Conservation (phyloP, 2,329 filamentous ascomycete genomes). For the Cercospora sesami region DNA sequence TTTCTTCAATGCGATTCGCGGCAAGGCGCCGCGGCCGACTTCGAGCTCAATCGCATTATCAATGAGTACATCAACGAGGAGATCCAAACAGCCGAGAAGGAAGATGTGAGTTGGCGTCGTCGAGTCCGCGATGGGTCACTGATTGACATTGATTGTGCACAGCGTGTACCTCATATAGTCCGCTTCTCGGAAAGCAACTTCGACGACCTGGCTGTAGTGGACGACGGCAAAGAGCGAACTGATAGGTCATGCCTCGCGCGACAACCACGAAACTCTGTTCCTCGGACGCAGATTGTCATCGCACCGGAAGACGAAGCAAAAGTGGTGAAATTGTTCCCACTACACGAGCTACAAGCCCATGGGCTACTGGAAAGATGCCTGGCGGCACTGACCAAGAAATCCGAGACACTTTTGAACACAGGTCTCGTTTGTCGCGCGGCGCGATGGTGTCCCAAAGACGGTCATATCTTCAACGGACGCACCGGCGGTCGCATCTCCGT, state of each 20-base stretch:
- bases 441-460: conserved; percentile 13
- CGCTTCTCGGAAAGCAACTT: conserved; percentile 30
- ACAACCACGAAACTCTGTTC: not conserved
- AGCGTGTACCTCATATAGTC: conserved; percentile 19
- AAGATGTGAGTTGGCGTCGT: conserved; percentile 16
- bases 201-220: conserved; percentile 22
- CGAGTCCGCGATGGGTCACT: conserved; percentile 4
- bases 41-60: conserved; percentile 21
- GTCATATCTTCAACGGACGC: conserved; percentile 32
- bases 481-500: conserved; percentile 16
- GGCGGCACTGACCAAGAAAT: conserved; percentile 10
- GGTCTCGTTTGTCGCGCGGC: conserved; percentile 29
- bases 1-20: conserved; percentile 23
- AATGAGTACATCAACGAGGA: conserved; percentile 25
- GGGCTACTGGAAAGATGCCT: conserved; percentile 28
- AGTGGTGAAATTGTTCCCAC: conserved; percentile 19
- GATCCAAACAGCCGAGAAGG: conserved; percentile 19
- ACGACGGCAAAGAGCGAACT: conserved; percentile 11
- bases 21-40: conserved; percentile 26
- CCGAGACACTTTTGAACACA: conserved; percentile 8
- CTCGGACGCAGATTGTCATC: conserved; percentile 22
- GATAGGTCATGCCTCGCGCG: not conserved
- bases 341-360: conserved; percentile 22
- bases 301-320: conserved; percentile 16
- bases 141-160: not conserved